Evolutionary conservation across 345 rosid genomes (phyloP).

Genomic region (Dipteronia sinensis): DNA sequence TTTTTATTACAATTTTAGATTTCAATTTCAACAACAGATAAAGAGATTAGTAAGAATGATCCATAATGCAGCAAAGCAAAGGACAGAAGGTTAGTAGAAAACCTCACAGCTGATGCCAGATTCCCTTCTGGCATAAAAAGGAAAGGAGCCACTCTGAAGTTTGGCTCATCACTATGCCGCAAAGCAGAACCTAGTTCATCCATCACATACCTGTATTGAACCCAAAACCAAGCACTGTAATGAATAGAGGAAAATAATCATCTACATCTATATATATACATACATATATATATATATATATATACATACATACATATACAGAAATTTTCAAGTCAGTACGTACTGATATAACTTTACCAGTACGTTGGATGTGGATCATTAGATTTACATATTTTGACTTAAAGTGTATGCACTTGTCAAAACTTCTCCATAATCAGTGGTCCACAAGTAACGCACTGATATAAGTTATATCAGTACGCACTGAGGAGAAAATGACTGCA

Average conservation of each 20-base stretch:
- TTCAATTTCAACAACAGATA: neutral
- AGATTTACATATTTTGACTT: no score
- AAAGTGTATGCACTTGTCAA: no score
- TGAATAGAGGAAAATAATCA: constrained; percentile 3
- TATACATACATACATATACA: neutral
- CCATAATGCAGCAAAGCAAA: constrained; percentile 9
- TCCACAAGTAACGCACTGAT: no score
- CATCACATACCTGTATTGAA: constrained; percentile 82
- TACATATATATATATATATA: neutral
- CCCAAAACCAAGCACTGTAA: neutral
- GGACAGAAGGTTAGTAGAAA: neutral
- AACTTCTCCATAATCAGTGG: no score
- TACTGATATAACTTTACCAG: no score
- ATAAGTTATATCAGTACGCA: no score
- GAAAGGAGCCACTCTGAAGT: constrained; percentile 87
- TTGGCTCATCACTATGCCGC: constrained; percentile 86
- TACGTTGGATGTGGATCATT: no score
- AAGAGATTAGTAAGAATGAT: neutral
- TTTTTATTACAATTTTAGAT: neutral
- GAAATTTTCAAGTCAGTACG: no score
- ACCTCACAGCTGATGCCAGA: constrained; percentile 91
- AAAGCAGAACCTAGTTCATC: constrained; percentile 95
- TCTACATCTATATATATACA: neutral
- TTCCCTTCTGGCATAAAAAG: constrained; percentile 90
- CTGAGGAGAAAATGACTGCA: no score